Evolutionary conservation across 805 yeast genomes (phyloP).

Genomic region (Metschnikowia kunwiensis): DNA sequence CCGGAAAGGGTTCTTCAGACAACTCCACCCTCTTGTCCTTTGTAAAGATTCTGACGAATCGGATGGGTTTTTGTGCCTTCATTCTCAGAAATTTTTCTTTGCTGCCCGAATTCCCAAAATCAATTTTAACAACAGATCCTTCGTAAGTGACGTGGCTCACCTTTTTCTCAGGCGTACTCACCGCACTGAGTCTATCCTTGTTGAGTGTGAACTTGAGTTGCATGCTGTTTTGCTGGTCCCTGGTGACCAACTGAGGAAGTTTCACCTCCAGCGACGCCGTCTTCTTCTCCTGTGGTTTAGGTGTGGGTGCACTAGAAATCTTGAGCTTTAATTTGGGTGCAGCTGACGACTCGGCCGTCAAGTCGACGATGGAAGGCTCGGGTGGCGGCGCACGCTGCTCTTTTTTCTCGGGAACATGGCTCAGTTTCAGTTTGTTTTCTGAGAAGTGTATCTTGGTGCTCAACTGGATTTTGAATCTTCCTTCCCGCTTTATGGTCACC

Average conservation of each 20-base stretch:
- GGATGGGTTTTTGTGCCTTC: neutral
- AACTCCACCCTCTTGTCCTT: conserved; percentile 4
- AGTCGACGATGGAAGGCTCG: neutral
- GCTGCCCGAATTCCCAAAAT: conserved; percentile 1
- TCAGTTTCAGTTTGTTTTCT: conserved; percentile 2
- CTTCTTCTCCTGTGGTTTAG: conserved; percentile 1
- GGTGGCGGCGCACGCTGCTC: neutral
- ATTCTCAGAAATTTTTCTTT: neutral
- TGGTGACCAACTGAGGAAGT: conserved; percentile 1
- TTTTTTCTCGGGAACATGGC: neutral
- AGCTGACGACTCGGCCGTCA: neutral
- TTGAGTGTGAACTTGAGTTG: conserved; percentile 12
- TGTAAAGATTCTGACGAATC: conserved; percentile 6
- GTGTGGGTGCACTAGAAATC: conserved; percentile 1
- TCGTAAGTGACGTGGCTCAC: neutral
- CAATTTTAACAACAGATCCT: conserved; percentile 2
- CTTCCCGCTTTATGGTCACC: conserved; percentile 60
- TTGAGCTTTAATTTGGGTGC: conserved; percentile 7
- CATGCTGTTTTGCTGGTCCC: conserved; percentile 12
- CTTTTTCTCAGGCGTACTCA: neutral
- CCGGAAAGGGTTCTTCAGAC: conserved; percentile 4
- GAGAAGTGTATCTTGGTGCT: conserved; percentile 9
- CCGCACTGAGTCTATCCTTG: conserved; percentile 13
- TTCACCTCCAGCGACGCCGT: neutral
- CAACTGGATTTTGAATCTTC: conserved; percentile 52